Conservation (phyloP, 164 flowering plant species). For the Annona cherimola region DNA sequence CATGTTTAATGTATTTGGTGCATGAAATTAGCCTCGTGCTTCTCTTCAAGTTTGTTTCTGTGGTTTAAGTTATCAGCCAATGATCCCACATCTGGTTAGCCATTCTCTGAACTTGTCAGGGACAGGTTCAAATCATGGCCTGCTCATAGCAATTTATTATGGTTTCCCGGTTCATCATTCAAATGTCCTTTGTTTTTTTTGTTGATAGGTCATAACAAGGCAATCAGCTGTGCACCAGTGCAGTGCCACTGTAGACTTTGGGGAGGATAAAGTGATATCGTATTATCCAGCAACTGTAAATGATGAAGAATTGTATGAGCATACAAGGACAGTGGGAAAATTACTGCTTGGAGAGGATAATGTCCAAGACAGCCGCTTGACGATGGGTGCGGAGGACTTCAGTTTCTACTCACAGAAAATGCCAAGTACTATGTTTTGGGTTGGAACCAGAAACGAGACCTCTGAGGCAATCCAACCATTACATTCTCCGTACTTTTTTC, state of each 20-base stretch:
- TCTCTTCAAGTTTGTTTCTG: too few species aligned
- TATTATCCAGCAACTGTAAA: constrained; percentile 50
- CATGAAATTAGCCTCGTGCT: too few species aligned
- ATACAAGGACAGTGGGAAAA: constrained; percentile 44
- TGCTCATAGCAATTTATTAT: too few species aligned
- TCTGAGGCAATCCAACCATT: constrained; percentile 17
- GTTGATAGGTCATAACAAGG: constrained; percentile 43
- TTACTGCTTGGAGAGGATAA: constrained; percentile 42
- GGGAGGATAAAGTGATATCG: constrained; percentile 34
- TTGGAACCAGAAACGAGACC: constrained; percentile 50
- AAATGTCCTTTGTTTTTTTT: too few species aligned
- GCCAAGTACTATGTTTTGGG: constrained; percentile 34
- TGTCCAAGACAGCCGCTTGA: constrained; percentile 26
- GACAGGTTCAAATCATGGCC: too few species aligned
- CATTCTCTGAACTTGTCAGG: too few species aligned
- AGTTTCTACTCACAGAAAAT: constrained; percentile 53
- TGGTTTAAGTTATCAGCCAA: too few species aligned
- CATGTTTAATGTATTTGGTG: too few species aligned
- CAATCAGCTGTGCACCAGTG: constrained; percentile 58
- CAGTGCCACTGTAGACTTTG: constrained; percentile 50
- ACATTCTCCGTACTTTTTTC: constrained; percentile 51
- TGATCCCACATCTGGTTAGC: too few species aligned
- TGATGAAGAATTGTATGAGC: constrained; percentile 47
- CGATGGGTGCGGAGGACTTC: constrained; percentile 72
- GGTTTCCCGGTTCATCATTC: too few species aligned